These are phyloP conservation scores for Ogataea pini DNA, from an alignment of 805 yeast species.

Conservation along the genomic window DNA sequence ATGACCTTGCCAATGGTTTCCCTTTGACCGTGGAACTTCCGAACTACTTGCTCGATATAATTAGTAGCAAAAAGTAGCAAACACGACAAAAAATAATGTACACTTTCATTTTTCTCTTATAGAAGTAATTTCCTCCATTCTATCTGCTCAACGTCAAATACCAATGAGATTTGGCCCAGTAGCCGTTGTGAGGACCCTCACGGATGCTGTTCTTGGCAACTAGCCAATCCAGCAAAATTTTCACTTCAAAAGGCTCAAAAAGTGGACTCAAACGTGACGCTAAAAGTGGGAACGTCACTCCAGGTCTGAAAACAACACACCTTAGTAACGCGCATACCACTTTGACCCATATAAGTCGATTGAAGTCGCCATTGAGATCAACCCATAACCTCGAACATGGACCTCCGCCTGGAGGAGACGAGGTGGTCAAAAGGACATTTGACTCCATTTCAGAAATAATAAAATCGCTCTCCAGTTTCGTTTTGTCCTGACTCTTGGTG, in stretches of 20 bases:
- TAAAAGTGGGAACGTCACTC: slow-evolving; percentile 38
- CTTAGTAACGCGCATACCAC: slow-evolving; percentile 49
- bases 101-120: too few relatives aligned
- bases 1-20: slow-evolving; percentile 23
- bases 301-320: slow-evolving; percentile 55
- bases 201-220: slow-evolving; percentile 39
- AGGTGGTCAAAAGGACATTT: slow-evolving; percentile 16
- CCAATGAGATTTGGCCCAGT: slow-evolving; percentile 49
- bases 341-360: slow-evolving; percentile 59
- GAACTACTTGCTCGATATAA: slow-evolving; percentile 21
- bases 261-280: slow-evolving; percentile 30
- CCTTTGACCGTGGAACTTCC: slow-evolving; percentile 22
- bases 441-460: slow-evolving; percentile 36
- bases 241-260: slow-evolving; percentile 41
- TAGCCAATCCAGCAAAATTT: slow-evolving; percentile 48
- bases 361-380: slow-evolving; percentile 61
- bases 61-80: slow-evolving; percentile 13
- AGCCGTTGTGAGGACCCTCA: slow-evolving; percentile 39
- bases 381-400: slow-evolving; percentile 76
- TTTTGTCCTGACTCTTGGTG: slow-evolving; percentile 72
- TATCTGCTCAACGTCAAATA: slow-evolving; percentile 26
- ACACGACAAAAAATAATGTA: too few relatives aligned
- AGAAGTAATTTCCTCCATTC: too few relatives aligned
- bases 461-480: slow-evolving; percentile 65
- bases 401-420: slow-evolving; percentile 56